Percentiles rank a stretch among this genome's conserved stretches.
Conservation (phyloP, 1,284 basidiomycete species). For the Naganishia cerealis region DNA sequence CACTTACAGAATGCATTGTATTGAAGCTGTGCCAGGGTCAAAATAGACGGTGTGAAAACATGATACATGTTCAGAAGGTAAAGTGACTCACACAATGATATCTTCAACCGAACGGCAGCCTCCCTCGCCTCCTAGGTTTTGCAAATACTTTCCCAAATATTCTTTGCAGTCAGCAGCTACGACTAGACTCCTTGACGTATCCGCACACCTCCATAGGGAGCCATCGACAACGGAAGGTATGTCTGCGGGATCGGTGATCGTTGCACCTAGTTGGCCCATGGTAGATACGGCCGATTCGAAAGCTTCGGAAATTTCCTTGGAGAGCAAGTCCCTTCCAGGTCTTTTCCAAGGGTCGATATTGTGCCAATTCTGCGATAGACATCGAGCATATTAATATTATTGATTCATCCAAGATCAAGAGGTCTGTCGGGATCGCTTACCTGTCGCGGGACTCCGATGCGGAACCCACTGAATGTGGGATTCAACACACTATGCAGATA, state of each 20-base stretch:
- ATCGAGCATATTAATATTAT: background rate
- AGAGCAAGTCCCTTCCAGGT: slow-evolving; percentile 17
- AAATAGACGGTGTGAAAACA: no score
- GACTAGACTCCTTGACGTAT: slow-evolving; percentile 26
- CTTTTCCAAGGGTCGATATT: slow-evolving; percentile 31
- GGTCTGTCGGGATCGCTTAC: background rate
- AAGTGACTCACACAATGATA: slow-evolving; percentile 27
- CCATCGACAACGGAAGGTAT: slow-evolving; percentile 36
- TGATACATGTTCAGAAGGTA: background rate
- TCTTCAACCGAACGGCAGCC: slow-evolving; percentile 32
- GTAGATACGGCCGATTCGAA: slow-evolving; percentile 32
- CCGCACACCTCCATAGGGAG: slow-evolving; percentile 31
- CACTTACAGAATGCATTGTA: slow-evolving; percentile 15
- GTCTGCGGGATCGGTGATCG: slow-evolving; percentile 33
- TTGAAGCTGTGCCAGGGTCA: slow-evolving; percentile 19
- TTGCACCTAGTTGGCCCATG: slow-evolving; percentile 34
- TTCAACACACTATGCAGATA: slow-evolving; percentile 6
- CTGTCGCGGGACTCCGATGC: slow-evolving; percentile 23
- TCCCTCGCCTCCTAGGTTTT: slow-evolving; percentile 29
- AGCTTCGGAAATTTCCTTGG: slow-evolving; percentile 33
- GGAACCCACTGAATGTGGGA: slow-evolving; percentile 6
- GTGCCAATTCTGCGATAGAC: slow-evolving; percentile 25
- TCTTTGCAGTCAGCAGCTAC: slow-evolving; percentile 36
- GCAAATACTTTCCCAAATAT: slow-evolving; percentile 31
- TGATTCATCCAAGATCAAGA: background rate